Evolutionary conservation across 331 rosid genomes (phyloP), one percentile per base, ranked within the genome.

Genomic region (Quercus phellos): DNA sequence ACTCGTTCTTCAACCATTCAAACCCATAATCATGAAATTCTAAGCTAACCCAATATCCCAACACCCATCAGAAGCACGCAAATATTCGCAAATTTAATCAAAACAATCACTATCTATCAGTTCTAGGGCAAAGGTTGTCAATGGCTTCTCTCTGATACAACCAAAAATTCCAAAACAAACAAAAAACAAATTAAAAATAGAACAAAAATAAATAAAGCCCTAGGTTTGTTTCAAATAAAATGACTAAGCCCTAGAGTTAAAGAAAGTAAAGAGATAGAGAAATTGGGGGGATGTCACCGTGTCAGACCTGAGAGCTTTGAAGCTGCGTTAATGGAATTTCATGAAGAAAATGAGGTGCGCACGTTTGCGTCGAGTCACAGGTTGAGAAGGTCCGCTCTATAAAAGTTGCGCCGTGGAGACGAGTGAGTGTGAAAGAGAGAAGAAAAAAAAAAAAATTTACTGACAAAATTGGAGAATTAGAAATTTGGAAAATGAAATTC

Each of bases 361-460:
- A 85, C 88, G 90, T 83, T 80, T 87, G 91, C 85, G 79, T 75
- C 77, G 13, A 82, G 74, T 12, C 34, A 77, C 74, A 76, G 68
- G 69, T 60, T 85, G 77, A 29, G 76, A 80, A 77, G 77, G 78
- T 70, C 77, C 55, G 80, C 82, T 69, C 74, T 66, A 69, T 77
- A 84, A 82, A 85, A 85, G 64, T 12, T 79, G 86, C 90, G 85
- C 91, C 92, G 88, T 63, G 84, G 55, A 22, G 53, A 64, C 29
- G 27, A 11, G 51, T 22, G 22, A 24, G 19, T 8, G 46, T 38
- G 46, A 38, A 38, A 38, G 12, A 38, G 46, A 38, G 46, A 43
- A 38, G 2, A 69, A 22, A 22, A 22, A 14, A 42, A 54, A 51
- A 69, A 75, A 42, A 74, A 60, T 29, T 46, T 46, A 46, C 53